These are phyloP conservation scores for Cordyceps fumosorosea DNA, from an alignment of 2,329 filamentous ascomycete genomes.

Conservation along the genomic window DNA sequence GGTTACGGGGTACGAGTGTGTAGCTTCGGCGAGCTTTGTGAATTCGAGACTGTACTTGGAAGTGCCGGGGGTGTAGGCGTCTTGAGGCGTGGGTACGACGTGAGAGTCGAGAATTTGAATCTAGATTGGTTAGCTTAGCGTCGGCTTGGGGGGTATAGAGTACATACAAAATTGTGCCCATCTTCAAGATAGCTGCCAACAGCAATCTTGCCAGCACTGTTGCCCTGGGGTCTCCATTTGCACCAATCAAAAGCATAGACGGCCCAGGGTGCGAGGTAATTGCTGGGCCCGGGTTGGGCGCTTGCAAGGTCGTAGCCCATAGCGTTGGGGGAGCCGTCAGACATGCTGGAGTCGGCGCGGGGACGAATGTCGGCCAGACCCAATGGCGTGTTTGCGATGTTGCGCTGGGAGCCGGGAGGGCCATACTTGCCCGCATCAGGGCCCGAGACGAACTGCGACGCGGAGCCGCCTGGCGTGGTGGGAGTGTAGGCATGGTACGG, in stretches of 20 bases:
- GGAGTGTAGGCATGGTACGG: constrained; percentile 51
- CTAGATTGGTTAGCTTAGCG: constrained; percentile 35
- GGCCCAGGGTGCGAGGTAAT: constrained; percentile 89
- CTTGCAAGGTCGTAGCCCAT: constrained; percentile 60
- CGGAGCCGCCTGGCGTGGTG: constrained; percentile 55
- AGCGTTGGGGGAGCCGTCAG: constrained; percentile 61
- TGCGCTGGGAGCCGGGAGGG: constrained; percentile 52
- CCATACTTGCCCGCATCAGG: constrained; percentile 47
- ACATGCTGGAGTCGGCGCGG: constrained; percentile 72
- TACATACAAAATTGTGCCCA: constrained; percentile 87
- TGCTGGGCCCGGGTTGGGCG: constrained; percentile 69
- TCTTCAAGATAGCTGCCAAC: constrained; percentile 96
- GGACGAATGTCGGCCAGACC: constrained; percentile 89
- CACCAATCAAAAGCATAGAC: constrained; percentile 99
- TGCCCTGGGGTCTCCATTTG: constrained; percentile 83
- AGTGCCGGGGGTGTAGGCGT: constrained; percentile 61
- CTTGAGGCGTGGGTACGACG: constrained; percentile 61
- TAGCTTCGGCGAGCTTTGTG: constrained; percentile 88
- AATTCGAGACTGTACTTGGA: constrained; percentile 80
- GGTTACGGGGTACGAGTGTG: constrained; percentile 95
- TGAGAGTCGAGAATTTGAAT: constrained; percentile 97
- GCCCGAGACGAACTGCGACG: constrained; percentile 60
- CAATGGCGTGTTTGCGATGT: constrained; percentile 75
- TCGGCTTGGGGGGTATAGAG: neutral
- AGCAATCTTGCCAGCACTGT: constrained; percentile 84